Evolutionary conservation across 176 grass and related monocot species (phyloP), one percentile per base, ranked within the genome.

Genomic region (Carex littledalei): DNA sequence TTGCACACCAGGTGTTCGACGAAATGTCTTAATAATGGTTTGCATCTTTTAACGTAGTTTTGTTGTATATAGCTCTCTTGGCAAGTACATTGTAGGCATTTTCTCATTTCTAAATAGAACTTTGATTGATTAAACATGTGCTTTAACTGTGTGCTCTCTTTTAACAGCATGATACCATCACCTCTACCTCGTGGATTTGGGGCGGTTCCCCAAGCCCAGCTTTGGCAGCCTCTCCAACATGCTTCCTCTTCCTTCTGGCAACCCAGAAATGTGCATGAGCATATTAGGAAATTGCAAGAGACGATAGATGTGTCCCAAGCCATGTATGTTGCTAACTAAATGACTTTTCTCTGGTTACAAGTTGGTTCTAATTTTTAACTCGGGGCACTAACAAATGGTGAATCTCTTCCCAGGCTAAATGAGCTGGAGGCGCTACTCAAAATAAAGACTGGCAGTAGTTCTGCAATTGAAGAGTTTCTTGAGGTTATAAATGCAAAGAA

Each of bases 351-450:
- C 3, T 77, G 73, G 2, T 43, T n/a, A 29, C 16, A 5, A 70
- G 56, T 80, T 31, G 77, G 31, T 37, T 49, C 16, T 24, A 3
- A 11, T 29, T 67, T 15, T 26, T 3, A 32, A 34, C 1, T 68
- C 2, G 0, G 70, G 20, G 29, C 6, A 68, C 8, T 76, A 84
- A 58, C 41, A 79, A 67, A 54, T 56, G 13, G 20, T 6, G 81
- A 57, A 52, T 29, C 12, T 59, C 32, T 70, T 71, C 14, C 2
- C 87, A 99, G 93, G 86, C 71, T 92, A 63, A 84, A 89, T 12
- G 96, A 95, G 84, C 87, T 99, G 15, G 90, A 95, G 85, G 84
- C 81, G 29, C 85, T 98, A 24, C 18, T 68, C 8, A n/a, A 84
- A 26, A 88, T 64, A 65, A 80, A 67, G 69, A 84, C 83, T 2